Conservation (phyloP, 164 flowering plant species). For the Liriodendron chinense region DNA sequence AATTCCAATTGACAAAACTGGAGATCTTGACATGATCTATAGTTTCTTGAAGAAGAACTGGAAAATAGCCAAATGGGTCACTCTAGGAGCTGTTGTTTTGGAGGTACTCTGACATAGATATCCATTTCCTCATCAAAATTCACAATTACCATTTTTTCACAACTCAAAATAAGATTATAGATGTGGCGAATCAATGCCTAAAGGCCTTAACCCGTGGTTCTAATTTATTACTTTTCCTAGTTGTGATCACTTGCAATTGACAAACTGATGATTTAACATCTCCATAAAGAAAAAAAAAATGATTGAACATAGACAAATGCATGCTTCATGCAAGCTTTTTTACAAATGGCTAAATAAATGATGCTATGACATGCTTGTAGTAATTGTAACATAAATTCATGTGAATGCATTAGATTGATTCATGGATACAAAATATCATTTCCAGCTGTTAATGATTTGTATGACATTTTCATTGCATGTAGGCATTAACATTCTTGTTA, state of each 20-base stretch:
- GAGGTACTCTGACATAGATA: conserved; percentile 48
- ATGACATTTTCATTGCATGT: conserved; percentile 14
- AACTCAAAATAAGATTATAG: not conserved
- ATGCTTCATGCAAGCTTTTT: not conserved
- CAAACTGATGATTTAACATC: too few relatives aligned
- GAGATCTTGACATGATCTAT: conserved; percentile 75
- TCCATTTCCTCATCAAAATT: not conserved
- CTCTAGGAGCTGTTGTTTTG: conserved; percentile 75
- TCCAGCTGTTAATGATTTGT: not conserved
- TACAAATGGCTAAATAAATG: not conserved
- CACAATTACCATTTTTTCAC: not conserved
- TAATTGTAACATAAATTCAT: not conserved
- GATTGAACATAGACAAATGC: not conserved
- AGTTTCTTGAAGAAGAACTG: conserved; percentile 72
- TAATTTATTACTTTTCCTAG: too few relatives aligned
- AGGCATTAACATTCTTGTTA: conserved; percentile 72
- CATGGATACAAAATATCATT: not conserved
- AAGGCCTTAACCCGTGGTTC: too few relatives aligned
- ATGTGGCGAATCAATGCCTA: too few relatives aligned
- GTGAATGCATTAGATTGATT: not conserved
- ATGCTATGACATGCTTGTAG: not conserved
- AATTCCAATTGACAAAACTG: conserved; percentile 79
- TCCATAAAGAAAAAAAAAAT: too few relatives aligned
- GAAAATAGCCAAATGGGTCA: conserved; percentile 84
- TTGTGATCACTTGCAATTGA: too few relatives aligned